These are phyloP conservation scores for Heracleum sosnowskyi DNA, from an alignment of 129 eudicot species.

Conservation along the genomic window DNA sequence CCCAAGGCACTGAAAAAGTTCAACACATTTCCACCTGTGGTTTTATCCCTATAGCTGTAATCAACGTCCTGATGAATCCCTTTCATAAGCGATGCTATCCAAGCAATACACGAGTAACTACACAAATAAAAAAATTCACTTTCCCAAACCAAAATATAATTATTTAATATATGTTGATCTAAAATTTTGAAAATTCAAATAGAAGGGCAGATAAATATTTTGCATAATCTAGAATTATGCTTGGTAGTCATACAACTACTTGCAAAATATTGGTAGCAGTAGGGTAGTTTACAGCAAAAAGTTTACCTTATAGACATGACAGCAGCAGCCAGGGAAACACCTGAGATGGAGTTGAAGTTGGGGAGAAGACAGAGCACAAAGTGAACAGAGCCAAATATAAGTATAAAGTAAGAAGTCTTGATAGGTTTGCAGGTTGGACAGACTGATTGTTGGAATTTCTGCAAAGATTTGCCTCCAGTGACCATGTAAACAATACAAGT, in stretches of 20 bases:
- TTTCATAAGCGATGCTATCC: not conserved
- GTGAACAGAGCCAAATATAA: constrained; percentile 4
- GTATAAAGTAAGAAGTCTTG: constrained; percentile 4
- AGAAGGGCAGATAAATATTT: not conserved
- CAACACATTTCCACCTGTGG: constrained; percentile 2
- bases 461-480: constrained; percentile 9
- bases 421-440: constrained; percentile 4
- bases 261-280: not conserved
- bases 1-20: constrained; percentile 8
- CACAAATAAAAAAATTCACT: not conserved
- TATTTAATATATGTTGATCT: no score
- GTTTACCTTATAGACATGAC: constrained; percentile 1
- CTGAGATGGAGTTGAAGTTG: constrained; percentile 4
- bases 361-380: constrained; percentile 3
- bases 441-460: constrained; percentile 7
- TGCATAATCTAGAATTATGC: not conserved
- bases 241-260: not conserved
- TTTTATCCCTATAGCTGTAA: constrained; percentile 9
- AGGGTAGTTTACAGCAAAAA: not conserved
- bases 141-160: not conserved
- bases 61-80: constrained; percentile 5
- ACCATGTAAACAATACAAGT: constrained; percentile 8
- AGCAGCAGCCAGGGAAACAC: constrained; percentile 2
- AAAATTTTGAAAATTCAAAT: not conserved
- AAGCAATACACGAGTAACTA: not conserved